A percentile compares a stretch with the other conserved stretches of the same genome.
These are phyloP conservation scores for Tolypocladium ovalisporum DNA, from an alignment of 2,329 filamentous ascomycete species.

Conservation along the genomic window DNA sequence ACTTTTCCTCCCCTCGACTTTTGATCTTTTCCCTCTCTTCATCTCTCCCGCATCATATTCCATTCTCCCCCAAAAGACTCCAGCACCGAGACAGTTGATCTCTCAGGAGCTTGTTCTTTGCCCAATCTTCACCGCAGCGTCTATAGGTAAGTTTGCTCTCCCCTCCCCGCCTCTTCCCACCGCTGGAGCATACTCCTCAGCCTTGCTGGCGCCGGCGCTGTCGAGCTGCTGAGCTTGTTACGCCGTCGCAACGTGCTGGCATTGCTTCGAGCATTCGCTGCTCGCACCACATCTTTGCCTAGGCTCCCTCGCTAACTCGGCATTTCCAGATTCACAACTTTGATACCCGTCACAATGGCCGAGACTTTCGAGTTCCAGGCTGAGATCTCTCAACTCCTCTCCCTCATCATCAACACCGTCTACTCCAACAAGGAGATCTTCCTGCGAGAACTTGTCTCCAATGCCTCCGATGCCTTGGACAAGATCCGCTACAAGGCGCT, in stretches of 20 bases:
- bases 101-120: constrained; percentile 3
- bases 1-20: constrained; percentile 11
- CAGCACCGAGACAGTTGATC: constrained; percentile 6
- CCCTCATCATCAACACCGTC: constrained; percentile 99
- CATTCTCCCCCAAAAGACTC: constrained; percentile 2
- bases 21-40: constrained; percentile 11
- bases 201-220: not conserved
- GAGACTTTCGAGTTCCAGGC: constrained; percentile 99
- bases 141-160: constrained; percentile 9
- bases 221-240: not conserved
- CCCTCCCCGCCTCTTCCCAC: not conserved
- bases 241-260: not conserved
- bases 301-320: not conserved
- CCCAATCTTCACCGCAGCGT: constrained; percentile 6
- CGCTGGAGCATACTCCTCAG: not conserved
- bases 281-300: not conserved
- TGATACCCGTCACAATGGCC: constrained; percentile 58
- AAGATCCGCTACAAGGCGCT: constrained; percentile 99
- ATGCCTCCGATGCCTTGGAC: constrained; percentile 97
- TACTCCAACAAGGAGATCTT: constrained; percentile 99
- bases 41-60: constrained; percentile 10
- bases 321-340: constrained; percentile 10
- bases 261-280: not conserved
- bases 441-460: constrained; percentile 96
- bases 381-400: constrained; percentile 99